A percentile compares a stretch with the other conserved stretches of the same genome.
These are phyloP conservation scores for Vigna unguiculata DNA, from an alignment of 306 rosid species.

Conservation along the genomic window DNA sequence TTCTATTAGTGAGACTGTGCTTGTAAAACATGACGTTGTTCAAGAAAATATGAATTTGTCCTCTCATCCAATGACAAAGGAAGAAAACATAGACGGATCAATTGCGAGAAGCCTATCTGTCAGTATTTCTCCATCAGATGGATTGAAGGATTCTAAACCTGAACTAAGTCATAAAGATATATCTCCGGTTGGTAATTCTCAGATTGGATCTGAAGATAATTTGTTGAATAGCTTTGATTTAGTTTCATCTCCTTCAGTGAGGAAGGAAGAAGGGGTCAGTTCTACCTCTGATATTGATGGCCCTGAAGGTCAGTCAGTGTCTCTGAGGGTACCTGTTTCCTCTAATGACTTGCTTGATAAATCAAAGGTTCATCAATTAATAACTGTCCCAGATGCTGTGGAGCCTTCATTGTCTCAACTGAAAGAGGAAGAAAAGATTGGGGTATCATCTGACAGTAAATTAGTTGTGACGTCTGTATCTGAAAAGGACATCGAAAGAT, in stretches of 20 bases:
- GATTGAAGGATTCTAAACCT: conserved; percentile 26
- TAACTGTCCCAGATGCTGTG: conserved; percentile 23
- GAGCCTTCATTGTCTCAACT: conserved; percentile 28
- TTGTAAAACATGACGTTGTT: neutral
- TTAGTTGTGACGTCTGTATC: conserved; percentile 24
- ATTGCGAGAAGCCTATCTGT: neutral
- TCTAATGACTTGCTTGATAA: conserved; percentile 29
- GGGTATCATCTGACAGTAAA: conserved; percentile 32
- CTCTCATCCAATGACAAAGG: conserved; percentile 6
- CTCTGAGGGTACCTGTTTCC: neutral
- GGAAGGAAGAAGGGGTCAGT: conserved; percentile 31
- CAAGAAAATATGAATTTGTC: conserved; percentile 32
- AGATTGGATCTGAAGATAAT: conserved; percentile 32
- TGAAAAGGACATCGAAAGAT: conserved; percentile 31
- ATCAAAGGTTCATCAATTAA: conserved; percentile 31
- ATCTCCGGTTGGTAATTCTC: conserved; percentile 17
- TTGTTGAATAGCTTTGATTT: conserved; percentile 18
- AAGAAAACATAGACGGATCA: conserved; percentile 33
- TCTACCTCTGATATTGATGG: conserved; percentile 30
- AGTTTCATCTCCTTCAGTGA: conserved; percentile 29
- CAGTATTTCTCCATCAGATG: conserved; percentile 24
- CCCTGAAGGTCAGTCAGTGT: conserved; percentile 9
- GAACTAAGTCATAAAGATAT: conserved; percentile 11
- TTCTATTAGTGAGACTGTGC: conserved; percentile 35
- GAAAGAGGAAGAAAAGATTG: conserved; percentile 42